These are phyloP conservation scores for Sporothrix pallida DNA, from an alignment of 2,329 filamentous ascomycete species.

Conservation along the genomic window DNA sequence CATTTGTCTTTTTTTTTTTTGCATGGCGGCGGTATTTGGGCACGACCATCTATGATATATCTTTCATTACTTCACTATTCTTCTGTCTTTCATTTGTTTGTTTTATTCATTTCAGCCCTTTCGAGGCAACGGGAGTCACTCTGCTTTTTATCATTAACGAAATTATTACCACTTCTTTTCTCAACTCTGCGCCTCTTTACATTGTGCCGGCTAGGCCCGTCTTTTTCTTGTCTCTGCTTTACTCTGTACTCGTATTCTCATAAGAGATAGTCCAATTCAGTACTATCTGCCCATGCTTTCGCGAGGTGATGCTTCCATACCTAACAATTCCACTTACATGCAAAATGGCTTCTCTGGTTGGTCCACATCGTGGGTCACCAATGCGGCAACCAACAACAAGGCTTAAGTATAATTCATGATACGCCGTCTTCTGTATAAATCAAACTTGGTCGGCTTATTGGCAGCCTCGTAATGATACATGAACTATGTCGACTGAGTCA, in stretches of 20 bases:
- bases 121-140: not conserved
- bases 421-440: not conserved
- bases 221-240: not conserved
- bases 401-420: not conserved
- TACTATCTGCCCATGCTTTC: no score
- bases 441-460: not conserved
- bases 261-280: not conserved
- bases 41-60: slow-evolving; percentile 4
- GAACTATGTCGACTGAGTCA: not conserved
- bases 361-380: not conserved
- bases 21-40: not conserved
- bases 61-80: not conserved
- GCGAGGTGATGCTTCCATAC: not conserved
- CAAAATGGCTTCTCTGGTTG: not conserved
- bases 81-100: not conserved
- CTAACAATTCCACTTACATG: not conserved
- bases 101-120: not conserved
- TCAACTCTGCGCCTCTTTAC: not conserved
- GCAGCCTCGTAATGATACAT: not conserved
- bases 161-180: not conserved
- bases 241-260: not conserved
- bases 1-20: not conserved
- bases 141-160: not conserved
- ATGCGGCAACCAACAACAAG: not conserved
- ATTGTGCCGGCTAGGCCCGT: not conserved